Base-by-base conservation (phyloP, 2,329 filamentous ascomycete genomes). In the Leptographium lundbergii region DNA sequence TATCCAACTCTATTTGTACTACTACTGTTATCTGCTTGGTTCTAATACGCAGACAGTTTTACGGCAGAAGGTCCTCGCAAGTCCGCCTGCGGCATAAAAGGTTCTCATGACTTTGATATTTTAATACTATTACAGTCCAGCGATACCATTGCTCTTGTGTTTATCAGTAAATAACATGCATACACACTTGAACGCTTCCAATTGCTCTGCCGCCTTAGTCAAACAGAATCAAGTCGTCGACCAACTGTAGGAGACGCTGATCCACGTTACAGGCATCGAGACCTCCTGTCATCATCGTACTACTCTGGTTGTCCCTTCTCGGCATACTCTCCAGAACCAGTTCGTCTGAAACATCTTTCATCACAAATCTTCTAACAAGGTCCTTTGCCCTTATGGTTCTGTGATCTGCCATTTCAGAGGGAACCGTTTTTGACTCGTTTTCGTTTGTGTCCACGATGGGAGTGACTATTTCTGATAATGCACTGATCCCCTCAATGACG, bases 1-100 rank as follows among this genome's bases (percentile, higher is more conserved):
- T 39, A 34, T 13, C 17, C 14, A 36, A 19, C 17, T 17, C 5
- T 24, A 10, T 9, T 42, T 11, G 9, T 13, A 7, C 13, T 27
- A 5, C 10, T 19, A 24, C 32, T 3, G 10, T 22, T 25, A n/a
- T 24, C 39, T 24, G 24, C 1, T 27, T 10, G 13, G 1, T 14
- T 45, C 39, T 36, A 48, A 42, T 50, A 47, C 29, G 11, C 32
- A n/a, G 29, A 7, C 25, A 76, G 74, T 73, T 34, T 65, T 74
- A 52, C 67, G 72, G 57, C 70, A 71, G 65, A 74, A 74, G 58
- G 68, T 71, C 58, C 71, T 68, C 19, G 62, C 63, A 19, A 50
- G 52, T 25, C 54, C 60, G 14, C 57, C 47, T 60, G 60, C 36
- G 22, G 63, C 32, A 42, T 42, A n/a, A 19, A 11, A 11, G 32